phyloP scores from a whole-genome alignment of 169 alveolate genomes.

The Eimeria acervulina region DNA sequence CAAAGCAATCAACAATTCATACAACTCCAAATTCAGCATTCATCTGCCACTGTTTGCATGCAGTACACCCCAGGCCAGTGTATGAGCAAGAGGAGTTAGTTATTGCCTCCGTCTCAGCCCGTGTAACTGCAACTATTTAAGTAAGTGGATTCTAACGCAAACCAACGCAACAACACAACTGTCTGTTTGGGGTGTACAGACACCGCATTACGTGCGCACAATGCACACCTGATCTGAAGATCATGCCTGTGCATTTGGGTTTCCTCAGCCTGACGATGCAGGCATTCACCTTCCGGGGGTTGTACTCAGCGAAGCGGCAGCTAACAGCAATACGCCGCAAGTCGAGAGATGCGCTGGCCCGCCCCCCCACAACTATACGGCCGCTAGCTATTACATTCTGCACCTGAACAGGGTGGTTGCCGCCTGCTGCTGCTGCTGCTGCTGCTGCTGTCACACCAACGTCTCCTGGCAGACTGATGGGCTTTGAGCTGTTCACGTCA shows the following conservation, averaged over 20 bases:
- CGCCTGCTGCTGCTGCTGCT: too few relatives aligned
- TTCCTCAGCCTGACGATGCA: constrained; percentile 94
- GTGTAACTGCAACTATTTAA: too few relatives aligned
- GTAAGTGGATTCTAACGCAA: too few relatives aligned
- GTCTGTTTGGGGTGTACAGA: too few relatives aligned
- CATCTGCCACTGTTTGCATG: background rate
- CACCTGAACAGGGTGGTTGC: constrained; percentile 87
- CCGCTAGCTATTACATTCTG: constrained; percentile 94
- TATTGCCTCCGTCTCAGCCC: too few relatives aligned
- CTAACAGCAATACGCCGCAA: constrained; percentile 90
- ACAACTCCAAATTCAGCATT: background rate
- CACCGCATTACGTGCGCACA: background rate
- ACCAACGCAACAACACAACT: too few relatives aligned
- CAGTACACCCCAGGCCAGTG: background rate
- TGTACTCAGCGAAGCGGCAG: constrained; percentile 95
- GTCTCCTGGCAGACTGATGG: background rate
- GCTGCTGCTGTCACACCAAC: background rate
- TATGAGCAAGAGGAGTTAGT: too few relatives aligned
- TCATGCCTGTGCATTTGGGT: constrained; percentile 95
- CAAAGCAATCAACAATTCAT: background rate
- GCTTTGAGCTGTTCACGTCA: background rate
- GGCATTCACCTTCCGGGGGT: constrained; percentile 95
- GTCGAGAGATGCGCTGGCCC: constrained; percentile 85
- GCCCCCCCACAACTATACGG: constrained; percentile 86
- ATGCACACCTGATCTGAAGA: constrained; percentile 84